Percentiles rank a stretch among this genome's conserved stretches.
Conservation (phyloP, 1,139 yeast species). For the Yamadazyma songkhlaensis region DNA sequence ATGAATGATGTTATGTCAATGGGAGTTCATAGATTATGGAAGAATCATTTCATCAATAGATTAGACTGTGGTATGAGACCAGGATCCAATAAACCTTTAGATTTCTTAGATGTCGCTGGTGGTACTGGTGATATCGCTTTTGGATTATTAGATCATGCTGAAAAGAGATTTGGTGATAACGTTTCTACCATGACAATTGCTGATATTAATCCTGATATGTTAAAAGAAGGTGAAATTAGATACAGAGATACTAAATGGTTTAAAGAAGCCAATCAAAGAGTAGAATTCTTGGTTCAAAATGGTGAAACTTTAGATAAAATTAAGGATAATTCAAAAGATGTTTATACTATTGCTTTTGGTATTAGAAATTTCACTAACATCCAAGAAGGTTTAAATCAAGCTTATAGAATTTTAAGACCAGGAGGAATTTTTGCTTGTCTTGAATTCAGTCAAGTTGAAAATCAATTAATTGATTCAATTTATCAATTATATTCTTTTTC, state of each 20-base stretch:
- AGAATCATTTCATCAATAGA: constrained; percentile 80
- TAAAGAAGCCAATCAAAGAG: constrained; percentile 56
- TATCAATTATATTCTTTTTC: constrained; percentile 90
- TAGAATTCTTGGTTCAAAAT: constrained; percentile 81
- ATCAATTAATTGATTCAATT: constrained; percentile 66
- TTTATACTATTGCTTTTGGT: constrained; percentile 96
- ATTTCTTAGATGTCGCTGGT: constrained; percentile 95
- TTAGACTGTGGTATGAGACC: constrained; percentile 95
- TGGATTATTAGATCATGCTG: constrained; percentile 90
- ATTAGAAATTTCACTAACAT: constrained; percentile 94
- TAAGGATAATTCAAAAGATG: constrained; percentile 84
- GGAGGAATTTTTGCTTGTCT: constrained; percentile 95
- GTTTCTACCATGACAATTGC: constrained; percentile 84
- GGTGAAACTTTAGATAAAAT: constrained; percentile 88
- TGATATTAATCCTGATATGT: constrained; percentile 95
- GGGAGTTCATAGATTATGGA: constrained; percentile 95
- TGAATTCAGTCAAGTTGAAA: constrained; percentile 90
- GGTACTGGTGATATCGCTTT: constrained; percentile 99
- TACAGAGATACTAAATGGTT: constrained; percentile 50
- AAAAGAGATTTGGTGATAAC: constrained; percentile 70
- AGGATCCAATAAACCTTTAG: constrained; percentile 72
- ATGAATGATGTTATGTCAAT: constrained; percentile 98
- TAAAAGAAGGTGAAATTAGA: constrained; percentile 84
- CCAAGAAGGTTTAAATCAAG: constrained; percentile 90
- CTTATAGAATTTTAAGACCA: constrained; percentile 93